A percentile compares a stretch with the other conserved stretches of the same genome.
phyloP scores from a whole-genome alignment of 495 filamentous ascomycete genomes.

The Xylaria palmicola region DNA sequence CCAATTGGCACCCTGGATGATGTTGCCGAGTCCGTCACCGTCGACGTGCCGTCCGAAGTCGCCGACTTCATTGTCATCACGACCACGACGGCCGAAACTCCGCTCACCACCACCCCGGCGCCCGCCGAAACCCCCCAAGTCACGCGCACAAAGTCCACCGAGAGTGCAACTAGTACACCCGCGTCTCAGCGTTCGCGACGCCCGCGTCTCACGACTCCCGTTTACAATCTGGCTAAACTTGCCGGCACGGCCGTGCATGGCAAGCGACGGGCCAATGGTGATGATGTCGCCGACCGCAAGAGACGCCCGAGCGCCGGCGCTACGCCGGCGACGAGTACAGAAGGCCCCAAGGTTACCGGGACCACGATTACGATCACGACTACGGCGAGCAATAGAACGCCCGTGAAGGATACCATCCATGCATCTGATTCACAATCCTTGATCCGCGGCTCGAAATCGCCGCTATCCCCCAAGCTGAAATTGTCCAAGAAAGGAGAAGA shows the following conservation, averaged over 20 bases:
- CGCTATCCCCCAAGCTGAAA: constrained; percentile 38
- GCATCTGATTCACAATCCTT: constrained; percentile 27
- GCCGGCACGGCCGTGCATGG: constrained; percentile 47
- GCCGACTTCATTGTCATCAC: constrained; percentile 41
- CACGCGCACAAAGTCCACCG: neutral
- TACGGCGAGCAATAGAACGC: too few relatives aligned
- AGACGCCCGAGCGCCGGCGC: constrained; percentile 45
- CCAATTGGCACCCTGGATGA: constrained; percentile 23
- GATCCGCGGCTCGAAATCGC: constrained; percentile 16
- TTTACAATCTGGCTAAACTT: constrained; percentile 57
- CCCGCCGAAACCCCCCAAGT: neutral
- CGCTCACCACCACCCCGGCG: neutral
- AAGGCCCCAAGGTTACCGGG: constrained; percentile 4
- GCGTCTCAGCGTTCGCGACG: constrained; percentile 42
- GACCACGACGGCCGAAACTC: neutral
- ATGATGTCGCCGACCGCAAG: constrained; percentile 34
- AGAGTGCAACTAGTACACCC: constrained; percentile 18
- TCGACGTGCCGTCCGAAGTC: constrained; percentile 28
- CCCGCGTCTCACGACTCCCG: constrained; percentile 42
- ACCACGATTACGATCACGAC: constrained; percentile 15
- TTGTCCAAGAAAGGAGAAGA: constrained; percentile 33
- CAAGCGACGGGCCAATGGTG: constrained; percentile 40
- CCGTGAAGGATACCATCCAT: constrained; percentile 32
- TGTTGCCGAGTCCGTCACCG: constrained; percentile 18
- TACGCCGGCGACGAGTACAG: constrained; percentile 19